Evolutionary conservation across 495 filamentous ascomycete species (phyloP).

Genomic region (Aspergillus haitiensis): DNA sequence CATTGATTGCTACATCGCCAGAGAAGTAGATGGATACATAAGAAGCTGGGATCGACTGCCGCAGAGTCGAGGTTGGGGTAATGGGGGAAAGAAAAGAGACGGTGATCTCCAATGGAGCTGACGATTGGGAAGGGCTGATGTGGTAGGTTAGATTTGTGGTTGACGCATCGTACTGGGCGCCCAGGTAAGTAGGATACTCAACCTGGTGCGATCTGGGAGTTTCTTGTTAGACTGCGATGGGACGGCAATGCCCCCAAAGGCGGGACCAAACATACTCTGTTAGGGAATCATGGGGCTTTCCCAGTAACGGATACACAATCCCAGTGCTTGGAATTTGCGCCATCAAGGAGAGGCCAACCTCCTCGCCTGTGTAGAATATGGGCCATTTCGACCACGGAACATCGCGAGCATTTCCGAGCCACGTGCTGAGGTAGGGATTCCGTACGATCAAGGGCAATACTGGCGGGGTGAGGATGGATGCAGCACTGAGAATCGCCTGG

Average conservation of each 20-base stretch:
- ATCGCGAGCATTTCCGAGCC: conserved; percentile 75
- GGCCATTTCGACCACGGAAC: conserved; percentile 92
- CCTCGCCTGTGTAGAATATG: conserved; percentile 88
- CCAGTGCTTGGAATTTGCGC: conserved; percentile 69
- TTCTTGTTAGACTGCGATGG: background rate
- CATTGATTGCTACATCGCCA: conserved; percentile 68
- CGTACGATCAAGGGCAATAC: conserved; percentile 86
- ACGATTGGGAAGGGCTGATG: conserved; percentile 48
- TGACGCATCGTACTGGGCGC: conserved; percentile 84
- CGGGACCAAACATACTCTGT: conserved; percentile 38
- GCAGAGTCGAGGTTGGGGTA: conserved; percentile 85
- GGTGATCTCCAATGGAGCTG: conserved; percentile 56
- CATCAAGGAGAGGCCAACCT: conserved; percentile 80
- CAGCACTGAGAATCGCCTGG: conserved; percentile 40
- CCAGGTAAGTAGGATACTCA: conserved; percentile 69
- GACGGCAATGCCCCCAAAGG: too few species aligned
- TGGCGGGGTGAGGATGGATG: conserved; percentile 65
- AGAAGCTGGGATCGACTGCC: conserved; percentile 86
- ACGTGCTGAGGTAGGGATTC: conserved; percentile 89
- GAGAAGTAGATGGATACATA: conserved; percentile 77
- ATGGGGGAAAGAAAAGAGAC: conserved; percentile 92
- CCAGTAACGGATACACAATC: conserved; percentile 82
- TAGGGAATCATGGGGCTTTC: conserved; percentile 82
- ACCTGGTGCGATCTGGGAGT: conserved; percentile 39
- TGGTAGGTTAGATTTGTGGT: conserved; percentile 88